Evolutionary conservation across 192 early-diverging fungal species (phyloP).

Genomic region (Endogone sp.): DNA sequence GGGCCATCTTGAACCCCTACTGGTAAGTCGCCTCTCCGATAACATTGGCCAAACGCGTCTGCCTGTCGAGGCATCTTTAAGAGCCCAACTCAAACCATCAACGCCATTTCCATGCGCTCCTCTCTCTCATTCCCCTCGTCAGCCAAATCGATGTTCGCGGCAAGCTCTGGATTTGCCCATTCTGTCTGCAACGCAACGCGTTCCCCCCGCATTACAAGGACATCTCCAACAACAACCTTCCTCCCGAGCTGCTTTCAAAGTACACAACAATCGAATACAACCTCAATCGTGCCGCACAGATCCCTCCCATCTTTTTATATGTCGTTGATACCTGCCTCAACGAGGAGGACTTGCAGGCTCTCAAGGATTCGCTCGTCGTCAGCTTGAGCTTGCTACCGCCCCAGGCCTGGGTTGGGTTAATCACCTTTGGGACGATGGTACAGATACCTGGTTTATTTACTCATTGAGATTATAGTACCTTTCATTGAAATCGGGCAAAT

Average conservation of each 20-base stretch:
- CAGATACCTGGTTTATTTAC: not conserved
- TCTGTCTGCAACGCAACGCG: conserved; percentile 95
- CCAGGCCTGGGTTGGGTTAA: conserved; percentile 89
- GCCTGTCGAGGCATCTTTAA: too few species aligned
- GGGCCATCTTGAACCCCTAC: conserved; percentile 96
- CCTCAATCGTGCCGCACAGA: conserved; percentile 76
- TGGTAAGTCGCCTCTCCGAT: conserved; percentile 56
- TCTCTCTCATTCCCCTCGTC: not conserved
- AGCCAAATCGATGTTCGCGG: conserved; percentile 95
- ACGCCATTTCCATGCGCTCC: not conserved
- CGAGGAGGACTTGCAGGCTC: conserved; percentile 91
- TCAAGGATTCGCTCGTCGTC: conserved; percentile 91
- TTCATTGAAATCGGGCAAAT: not conserved
- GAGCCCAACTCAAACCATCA: not conserved
- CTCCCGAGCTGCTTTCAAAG: conserved; percentile 85
- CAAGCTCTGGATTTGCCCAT: conserved; percentile 98
- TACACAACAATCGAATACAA: conserved; percentile 98
- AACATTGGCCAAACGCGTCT: too few species aligned
- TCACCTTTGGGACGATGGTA: conserved; percentile 98
- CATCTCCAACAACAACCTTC: conserved; percentile 87
- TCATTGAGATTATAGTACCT: conserved; percentile 5
- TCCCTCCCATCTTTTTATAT: conserved; percentile 94
- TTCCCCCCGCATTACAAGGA: conserved; percentile 98
- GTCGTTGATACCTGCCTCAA: conserved; percentile 97
- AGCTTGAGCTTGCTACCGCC: conserved; percentile 89